A percentile compares a stretch with the other conserved stretches of the same genome.
phyloP scores from a whole-genome alignment of 176 grass and related monocot species.

The Rhynchospora tenuis region DNA sequence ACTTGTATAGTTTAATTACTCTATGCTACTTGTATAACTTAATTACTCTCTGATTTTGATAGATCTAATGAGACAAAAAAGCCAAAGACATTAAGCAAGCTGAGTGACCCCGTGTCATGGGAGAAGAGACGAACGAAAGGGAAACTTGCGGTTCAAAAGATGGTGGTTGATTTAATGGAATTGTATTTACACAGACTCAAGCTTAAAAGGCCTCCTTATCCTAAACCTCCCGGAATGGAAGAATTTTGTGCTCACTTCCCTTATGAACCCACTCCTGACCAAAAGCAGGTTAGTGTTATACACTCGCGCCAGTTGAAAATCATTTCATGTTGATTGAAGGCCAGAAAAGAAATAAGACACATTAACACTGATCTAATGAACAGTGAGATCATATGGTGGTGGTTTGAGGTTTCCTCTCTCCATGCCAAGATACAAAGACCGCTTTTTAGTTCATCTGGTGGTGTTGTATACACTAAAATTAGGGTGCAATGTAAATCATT shows the following conservation, averaged over 20 bases:
- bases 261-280: conserved; percentile 84
- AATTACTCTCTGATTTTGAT: conserved; percentile 30
- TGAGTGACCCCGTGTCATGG: conserved; percentile 70
- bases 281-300: conserved; percentile 50
- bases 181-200: conserved; percentile 87
- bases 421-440: not conserved
- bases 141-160: conserved; percentile 94
- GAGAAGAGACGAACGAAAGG: conserved; percentile 88
- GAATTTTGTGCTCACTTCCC: conserved; percentile 79
- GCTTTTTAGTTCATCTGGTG: not conserved
- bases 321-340: not conserved
- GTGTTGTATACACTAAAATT: not conserved
- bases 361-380: not conserved
- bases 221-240: conserved; percentile 37
- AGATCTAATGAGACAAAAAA: conserved; percentile 86
- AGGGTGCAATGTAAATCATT: not conserved
- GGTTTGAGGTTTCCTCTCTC: not conserved
- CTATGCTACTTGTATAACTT: not conserved
- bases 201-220: conserved; percentile 63
- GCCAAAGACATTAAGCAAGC: conserved; percentile 72
- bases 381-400: not conserved
- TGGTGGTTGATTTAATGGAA: conserved; percentile 95
- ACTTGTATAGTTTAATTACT: conserved; percentile 11
- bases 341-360: not conserved
- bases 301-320: not conserved